Conservation (phyloP, 2,329 filamentous ascomycete genomes). For the Periglandula ipomoeae region DNA sequence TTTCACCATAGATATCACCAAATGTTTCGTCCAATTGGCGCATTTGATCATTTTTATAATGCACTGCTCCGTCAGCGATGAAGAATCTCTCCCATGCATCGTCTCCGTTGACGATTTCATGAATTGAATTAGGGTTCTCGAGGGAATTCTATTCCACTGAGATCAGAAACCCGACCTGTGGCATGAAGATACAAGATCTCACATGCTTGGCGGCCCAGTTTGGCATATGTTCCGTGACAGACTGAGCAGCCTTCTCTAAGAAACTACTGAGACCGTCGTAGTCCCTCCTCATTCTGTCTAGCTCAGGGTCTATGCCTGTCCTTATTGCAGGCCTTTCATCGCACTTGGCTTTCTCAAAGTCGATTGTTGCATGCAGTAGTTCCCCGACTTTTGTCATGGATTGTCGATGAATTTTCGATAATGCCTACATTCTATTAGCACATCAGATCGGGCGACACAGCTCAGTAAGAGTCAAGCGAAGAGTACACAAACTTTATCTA, state of each 20-base stretch:
- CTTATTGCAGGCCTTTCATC: conserved; percentile 65
- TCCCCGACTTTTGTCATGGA: conserved; percentile 58
- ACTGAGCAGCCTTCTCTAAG: conserved; percentile 56
- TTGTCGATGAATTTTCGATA: conserved; percentile 47
- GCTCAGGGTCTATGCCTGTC: conserved; percentile 58
- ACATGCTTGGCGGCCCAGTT: conserved; percentile 43
- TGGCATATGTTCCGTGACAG: conserved; percentile 56
- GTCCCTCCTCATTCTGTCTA: conserved; percentile 68
- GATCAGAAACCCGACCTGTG: conserved; percentile 84
- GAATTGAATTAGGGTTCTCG: conserved; percentile 51
- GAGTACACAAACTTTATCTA: background rate
- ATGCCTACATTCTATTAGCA: conserved; percentile 5
- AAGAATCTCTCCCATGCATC: conserved; percentile 74
- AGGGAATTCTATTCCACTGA: conserved; percentile 48
- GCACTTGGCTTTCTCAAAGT: conserved; percentile 68
- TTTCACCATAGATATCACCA: conserved; percentile 77
- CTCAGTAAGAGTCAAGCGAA: background rate
- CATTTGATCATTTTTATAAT: conserved; percentile 84
- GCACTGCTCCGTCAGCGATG: conserved; percentile 57
- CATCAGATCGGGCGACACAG: background rate
- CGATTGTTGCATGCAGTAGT: conserved; percentile 63
- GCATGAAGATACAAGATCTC: conserved; percentile 78
- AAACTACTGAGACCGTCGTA: conserved; percentile 73
- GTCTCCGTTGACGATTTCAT: conserved; percentile 45
- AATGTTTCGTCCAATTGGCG: conserved; percentile 68